These are phyloP conservation scores for Clonostachys solani DNA, from an alignment of 2,329 filamentous ascomycete species.

Conservation along the genomic window DNA sequence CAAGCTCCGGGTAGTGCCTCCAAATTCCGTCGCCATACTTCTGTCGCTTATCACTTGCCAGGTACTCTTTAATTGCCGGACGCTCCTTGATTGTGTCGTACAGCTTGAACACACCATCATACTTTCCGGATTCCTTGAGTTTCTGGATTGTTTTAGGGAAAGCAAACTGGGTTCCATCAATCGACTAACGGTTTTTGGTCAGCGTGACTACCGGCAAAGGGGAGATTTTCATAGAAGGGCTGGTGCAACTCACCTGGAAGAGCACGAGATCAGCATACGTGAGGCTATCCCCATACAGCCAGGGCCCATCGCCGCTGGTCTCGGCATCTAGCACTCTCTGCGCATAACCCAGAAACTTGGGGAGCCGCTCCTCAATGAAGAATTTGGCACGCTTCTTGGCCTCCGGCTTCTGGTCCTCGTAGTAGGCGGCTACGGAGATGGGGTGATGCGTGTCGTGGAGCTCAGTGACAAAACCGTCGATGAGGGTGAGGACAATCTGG, in stretches of 20 bases:
- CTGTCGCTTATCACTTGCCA: conserved; percentile 59
- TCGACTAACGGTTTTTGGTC: conserved; percentile 21
- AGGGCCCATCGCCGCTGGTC: conserved; percentile 52
- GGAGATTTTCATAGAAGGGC: neutral
- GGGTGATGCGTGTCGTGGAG: conserved; percentile 76
- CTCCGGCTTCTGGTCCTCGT: conserved; percentile 73
- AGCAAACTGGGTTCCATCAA: conserved; percentile 59
- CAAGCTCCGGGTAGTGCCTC: conserved; percentile 69
- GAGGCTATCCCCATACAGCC: conserved; percentile 60
- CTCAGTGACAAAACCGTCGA: conserved; percentile 69
- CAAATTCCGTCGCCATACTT: conserved; percentile 64
- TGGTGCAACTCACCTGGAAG: conserved; percentile 53
- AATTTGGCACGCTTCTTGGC: conserved; percentile 50
- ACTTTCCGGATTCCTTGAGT: conserved; percentile 51
- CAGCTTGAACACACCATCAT: conserved; percentile 57
- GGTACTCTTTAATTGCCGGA: conserved; percentile 63
- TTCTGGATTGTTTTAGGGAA: conserved; percentile 64
- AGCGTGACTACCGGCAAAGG: neutral
- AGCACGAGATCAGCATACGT: conserved; percentile 72
- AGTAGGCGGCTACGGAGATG: conserved; percentile 53
- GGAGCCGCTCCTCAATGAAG: conserved; percentile 58
- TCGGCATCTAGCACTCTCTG: conserved; percentile 58
- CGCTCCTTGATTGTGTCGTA: conserved; percentile 59
- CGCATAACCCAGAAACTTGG: conserved; percentile 70
- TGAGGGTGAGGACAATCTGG: conserved; percentile 60